A percentile compares a stretch with the other conserved stretches of the same genome.
These are phyloP conservation scores for Fusarium sp. DNA, from an alignment of 2,329 filamentous ascomycete genomes.

Conservation along the genomic window DNA sequence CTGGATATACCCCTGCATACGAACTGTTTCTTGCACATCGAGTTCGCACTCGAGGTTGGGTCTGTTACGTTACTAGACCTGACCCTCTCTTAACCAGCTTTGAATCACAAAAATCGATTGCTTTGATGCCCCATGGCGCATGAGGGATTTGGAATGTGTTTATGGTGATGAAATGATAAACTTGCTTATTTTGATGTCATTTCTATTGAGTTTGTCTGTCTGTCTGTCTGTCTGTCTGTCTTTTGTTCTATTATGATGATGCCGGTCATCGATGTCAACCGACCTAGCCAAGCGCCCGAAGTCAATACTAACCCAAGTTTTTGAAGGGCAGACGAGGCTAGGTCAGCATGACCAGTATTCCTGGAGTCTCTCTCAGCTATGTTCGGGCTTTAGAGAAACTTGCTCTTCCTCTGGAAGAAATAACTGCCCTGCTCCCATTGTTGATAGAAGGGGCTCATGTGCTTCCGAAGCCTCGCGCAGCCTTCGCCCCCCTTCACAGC, in stretches of 20 bases:
- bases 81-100: slow-evolving; percentile 40
- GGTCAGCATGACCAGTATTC: background rate
- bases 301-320: slow-evolving; percentile 2
- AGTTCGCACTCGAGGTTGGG: slow-evolving; percentile 43
- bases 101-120: slow-evolving; percentile 43
- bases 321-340: slow-evolving; percentile 1
- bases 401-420: slow-evolving; percentile 28
- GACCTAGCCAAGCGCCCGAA: slow-evolving; percentile 9
- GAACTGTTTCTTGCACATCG: slow-evolving; percentile 44
- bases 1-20: slow-evolving; percentile 48
- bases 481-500: slow-evolving; percentile 33
- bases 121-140: slow-evolving; percentile 32
- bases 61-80: slow-evolving; percentile 46
- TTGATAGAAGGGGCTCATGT: slow-evolving; percentile 42
- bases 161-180: slow-evolving; percentile 9
- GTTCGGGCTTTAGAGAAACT: slow-evolving; percentile 6
- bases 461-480: slow-evolving; percentile 29
- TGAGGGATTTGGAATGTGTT: slow-evolving; percentile 19
- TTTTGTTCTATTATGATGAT: slow-evolving; percentile 13
- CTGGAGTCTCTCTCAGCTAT: background rate
- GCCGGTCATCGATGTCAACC: slow-evolving; percentile 7
- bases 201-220: slow-evolving; percentile 1
- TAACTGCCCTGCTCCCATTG: slow-evolving; percentile 37
- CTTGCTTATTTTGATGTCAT: slow-evolving; percentile 16
- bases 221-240: too few species aligned